Evolutionary conservation across 108 stramenopile genomes (phyloP).

Genomic region (Cyclostephanos tholiformis): DNA sequence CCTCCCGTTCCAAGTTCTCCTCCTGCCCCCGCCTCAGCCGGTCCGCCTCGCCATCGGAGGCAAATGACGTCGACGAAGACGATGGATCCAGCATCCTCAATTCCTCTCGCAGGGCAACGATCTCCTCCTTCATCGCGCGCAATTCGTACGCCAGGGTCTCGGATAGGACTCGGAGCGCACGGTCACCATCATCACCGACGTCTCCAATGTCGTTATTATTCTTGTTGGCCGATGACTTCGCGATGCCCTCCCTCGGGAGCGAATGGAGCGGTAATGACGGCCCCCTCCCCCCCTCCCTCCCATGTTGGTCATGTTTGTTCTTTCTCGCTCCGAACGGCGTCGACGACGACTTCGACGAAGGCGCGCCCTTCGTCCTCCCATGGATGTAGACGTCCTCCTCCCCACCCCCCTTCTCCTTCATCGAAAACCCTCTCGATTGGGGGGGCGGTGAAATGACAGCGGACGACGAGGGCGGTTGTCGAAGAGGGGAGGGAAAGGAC

Average conservation of each 20-base stretch:
- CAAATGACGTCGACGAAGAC: slow-evolving; percentile 30
- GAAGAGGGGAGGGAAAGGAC: neutral
- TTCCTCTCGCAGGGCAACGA: slow-evolving; percentile 71
- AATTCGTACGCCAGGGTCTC: slow-evolving; percentile 67
- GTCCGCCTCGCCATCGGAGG: neutral
- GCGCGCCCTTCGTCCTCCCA: neutral
- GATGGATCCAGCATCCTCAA: slow-evolving; percentile 55
- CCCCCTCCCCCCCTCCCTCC: neutral
- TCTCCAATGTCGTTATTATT: neutral
- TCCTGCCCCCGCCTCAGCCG: neutral
- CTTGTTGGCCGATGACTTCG: neutral
- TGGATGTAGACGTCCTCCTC: neutral
- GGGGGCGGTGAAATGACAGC: neutral
- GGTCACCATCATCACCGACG: neutral
- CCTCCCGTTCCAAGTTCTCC: neutral
- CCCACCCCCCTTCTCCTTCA: neutral
- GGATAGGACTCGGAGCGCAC: slow-evolving; percentile 30
- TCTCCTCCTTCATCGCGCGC: slow-evolving; percentile 70
- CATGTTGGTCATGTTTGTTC: too few relatives aligned
- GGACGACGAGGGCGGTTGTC: neutral
- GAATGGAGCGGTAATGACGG: neutral
- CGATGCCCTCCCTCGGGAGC: neutral
- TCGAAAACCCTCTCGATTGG: neutral
- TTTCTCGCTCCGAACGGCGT: too few relatives aligned
- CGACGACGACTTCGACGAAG: neutral